A percentile compares a stretch with the other conserved stretches of the same genome.
These are phyloP conservation scores for Termitomyces sp. DNA, from an alignment of 768 basidiomycete species.

Conservation along the genomic window DNA sequence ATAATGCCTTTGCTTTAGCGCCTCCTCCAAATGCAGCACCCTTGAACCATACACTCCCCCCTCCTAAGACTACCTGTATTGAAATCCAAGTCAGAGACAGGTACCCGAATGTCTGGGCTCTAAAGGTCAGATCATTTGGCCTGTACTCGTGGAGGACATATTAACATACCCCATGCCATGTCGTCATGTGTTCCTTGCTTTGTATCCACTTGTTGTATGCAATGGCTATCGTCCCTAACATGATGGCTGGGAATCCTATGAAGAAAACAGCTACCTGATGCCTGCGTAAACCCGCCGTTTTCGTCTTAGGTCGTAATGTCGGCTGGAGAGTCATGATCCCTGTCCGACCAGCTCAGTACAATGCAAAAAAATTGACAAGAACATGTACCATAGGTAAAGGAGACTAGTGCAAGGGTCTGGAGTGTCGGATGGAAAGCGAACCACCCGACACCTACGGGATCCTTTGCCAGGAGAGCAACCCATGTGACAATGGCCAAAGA, in stretches of 20 bases:
- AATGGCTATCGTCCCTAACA: conserved; percentile 58
- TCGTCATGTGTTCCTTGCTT: conserved; percentile 51
- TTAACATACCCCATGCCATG: conserved; percentile 68
- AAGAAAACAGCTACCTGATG: conserved; percentile 62
- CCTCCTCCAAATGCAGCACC: conserved; percentile 70
- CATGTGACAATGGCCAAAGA: conserved; percentile 11
- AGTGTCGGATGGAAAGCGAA: conserved; percentile 64
- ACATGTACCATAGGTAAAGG: conserved; percentile 56
- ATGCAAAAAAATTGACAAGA: background rate
- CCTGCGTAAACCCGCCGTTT: conserved; percentile 59
- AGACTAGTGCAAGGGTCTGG: conserved; percentile 49
- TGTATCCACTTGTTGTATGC: conserved; percentile 53
- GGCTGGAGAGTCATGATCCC: conserved; percentile 75
- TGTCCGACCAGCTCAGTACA: conserved; percentile 16
- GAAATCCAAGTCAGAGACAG: conserved; percentile 55
- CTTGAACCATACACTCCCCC: conserved; percentile 70
- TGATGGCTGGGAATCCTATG: conserved; percentile 50
- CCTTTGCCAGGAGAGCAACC: conserved; percentile 7
- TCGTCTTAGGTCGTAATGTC: conserved; percentile 58
- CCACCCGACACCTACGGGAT: conserved; percentile 38
- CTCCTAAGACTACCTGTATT: conserved; percentile 57
- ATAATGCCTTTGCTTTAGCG: conserved; percentile 62
- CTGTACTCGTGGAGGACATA: background rate
- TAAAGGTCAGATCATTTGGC: background rate
- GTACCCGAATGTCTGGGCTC: conserved; percentile 55